Evolutionary conservation across 176 grass and related monocot genomes (phyloP).

Genomic region (Phoenix dactylifera): DNA sequence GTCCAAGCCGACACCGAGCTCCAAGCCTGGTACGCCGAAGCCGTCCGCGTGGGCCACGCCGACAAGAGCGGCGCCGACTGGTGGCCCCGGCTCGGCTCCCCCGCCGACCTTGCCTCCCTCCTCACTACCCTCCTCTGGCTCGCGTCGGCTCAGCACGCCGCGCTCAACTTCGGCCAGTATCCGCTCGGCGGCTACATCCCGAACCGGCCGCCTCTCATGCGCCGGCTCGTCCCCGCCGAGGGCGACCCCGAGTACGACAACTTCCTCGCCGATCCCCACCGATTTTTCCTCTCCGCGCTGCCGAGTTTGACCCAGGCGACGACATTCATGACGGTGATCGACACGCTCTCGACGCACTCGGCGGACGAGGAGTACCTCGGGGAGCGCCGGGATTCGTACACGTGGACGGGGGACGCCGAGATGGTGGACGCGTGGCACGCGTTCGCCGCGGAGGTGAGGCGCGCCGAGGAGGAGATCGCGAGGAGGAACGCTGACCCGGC

Average conservation of each 20-base stretch:
- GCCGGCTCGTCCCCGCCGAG: conserved; percentile 64
- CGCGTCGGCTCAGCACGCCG: conserved; percentile 81
- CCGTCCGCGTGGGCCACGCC: conserved; percentile 58
- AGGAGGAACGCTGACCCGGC: conserved; percentile 47
- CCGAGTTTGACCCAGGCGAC: conserved; percentile 80
- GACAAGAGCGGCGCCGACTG: conserved; percentile 70
- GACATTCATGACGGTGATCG: conserved; percentile 97
- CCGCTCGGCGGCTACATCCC: conserved; percentile 90
- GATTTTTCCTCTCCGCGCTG: conserved; percentile 81
- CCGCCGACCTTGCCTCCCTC: conserved; percentile 45
- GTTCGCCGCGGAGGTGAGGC: conserved; percentile 46
- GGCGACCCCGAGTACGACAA: conserved; percentile 69
- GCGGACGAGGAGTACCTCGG: conserved; percentile 91
- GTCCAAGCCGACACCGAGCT: conserved; percentile 65
- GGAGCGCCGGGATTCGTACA: conserved; percentile 42
- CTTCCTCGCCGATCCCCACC: conserved; percentile 58
- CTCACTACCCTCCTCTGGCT: conserved; percentile 86
- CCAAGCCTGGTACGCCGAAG: conserved; percentile 76
- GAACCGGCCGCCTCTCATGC: conserved; percentile 87
- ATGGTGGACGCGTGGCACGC: conserved; percentile 38
- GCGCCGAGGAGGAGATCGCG: conserved; percentile 66
- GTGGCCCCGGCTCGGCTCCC: conserved; percentile 67
- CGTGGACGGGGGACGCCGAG: conserved; percentile 61
- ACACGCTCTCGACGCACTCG: conserved; percentile 96
- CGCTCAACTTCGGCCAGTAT: conserved; percentile 98